phyloP scores from a whole-genome alignment of 768 basidiomycete genomes.

The Infundibulicybe gibba region DNA sequence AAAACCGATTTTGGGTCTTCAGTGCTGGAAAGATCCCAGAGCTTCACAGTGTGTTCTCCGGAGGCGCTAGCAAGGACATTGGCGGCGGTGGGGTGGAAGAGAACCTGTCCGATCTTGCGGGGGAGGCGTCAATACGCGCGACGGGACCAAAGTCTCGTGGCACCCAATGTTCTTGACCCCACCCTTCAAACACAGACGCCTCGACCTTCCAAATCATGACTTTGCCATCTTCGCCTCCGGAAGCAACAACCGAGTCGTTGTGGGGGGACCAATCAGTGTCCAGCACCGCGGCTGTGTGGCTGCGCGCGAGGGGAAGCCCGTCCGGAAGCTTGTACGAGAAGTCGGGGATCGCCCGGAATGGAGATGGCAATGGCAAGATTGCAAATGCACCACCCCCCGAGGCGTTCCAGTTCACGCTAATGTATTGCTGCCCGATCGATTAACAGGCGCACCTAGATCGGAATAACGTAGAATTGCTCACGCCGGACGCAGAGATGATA shows the following conservation, averaged over 20 bases:
- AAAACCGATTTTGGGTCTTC: conserved; percentile 62
- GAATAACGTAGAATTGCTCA: conserved; percentile 30
- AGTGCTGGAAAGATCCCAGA: conserved; percentile 86
- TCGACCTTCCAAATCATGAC: conserved; percentile 89
- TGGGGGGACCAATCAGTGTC: conserved; percentile 98
- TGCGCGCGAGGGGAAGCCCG: conserved; percentile 86
- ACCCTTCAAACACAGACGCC: conserved; percentile 66
- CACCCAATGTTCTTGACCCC: conserved; percentile 81
- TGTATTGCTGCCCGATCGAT: conserved; percentile 53
- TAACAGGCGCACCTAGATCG: too few relatives aligned
- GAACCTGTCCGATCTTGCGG: conserved; percentile 90
- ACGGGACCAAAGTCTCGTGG: conserved; percentile 85
- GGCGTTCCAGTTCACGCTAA: conserved; percentile 93
- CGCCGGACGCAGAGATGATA: conserved; percentile 79
- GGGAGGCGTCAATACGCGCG: conserved; percentile 75
- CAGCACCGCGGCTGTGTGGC: conserved; percentile 79
- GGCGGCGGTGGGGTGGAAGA: conserved; percentile 89
- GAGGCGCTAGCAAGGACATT: conserved; percentile 79
- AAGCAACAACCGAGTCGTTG: conserved; percentile 87
- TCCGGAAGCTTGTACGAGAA: conserved; percentile 87
- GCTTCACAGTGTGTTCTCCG: conserved; percentile 83
- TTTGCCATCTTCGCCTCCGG: conserved; percentile 93
- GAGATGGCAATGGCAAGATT: conserved; percentile 84
- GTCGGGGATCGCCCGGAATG: conserved; percentile 47
- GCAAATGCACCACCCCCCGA: conserved; percentile 93